Percentiles rank a stretch among this genome's conserved stretches.
These are phyloP conservation scores for Sequoiadendron giganteum DNA, from an alignment of 75 land plant genomes.

Conservation along the genomic window DNA sequence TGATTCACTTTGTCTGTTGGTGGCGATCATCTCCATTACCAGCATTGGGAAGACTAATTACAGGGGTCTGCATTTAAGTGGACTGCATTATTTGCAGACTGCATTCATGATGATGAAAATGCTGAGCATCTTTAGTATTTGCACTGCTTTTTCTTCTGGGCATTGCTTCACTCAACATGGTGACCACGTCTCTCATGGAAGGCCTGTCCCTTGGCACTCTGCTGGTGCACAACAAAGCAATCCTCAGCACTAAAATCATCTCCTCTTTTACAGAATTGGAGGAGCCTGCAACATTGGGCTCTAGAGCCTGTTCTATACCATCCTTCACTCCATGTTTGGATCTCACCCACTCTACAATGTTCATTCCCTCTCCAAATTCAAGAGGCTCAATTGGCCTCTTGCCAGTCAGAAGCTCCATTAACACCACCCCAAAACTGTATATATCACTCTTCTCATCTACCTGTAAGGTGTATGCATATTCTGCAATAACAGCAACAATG, in stretches of 20 bases:
- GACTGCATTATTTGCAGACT: neutral
- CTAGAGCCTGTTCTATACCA: conserved; percentile 48
- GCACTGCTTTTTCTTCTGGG: conserved; percentile 57
- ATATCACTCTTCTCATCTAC: conserved; percentile 81
- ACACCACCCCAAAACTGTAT: conserved; percentile 79
- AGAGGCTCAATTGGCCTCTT: conserved; percentile 42
- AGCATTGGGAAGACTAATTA: neutral
- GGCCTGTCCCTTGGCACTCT: conserved; percentile 83
- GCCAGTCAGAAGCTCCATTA: conserved; percentile 73
- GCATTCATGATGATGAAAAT: neutral
- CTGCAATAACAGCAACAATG: conserved; percentile 18
- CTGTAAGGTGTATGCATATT: conserved; percentile 66
- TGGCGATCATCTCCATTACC: neutral
- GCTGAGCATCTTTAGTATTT: neutral
- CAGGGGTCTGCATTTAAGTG: neutral
- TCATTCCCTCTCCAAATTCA: conserved; percentile 65
- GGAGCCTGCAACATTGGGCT: conserved; percentile 40
- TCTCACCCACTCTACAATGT: conserved; percentile 67
- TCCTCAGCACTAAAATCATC: conserved; percentile 75
- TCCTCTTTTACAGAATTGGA: conserved; percentile 75
- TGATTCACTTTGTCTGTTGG: neutral
- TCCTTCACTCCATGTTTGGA: conserved; percentile 26
- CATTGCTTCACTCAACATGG: conserved; percentile 68
- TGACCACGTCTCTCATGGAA: conserved; percentile 86
- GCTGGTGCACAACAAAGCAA: conserved; percentile 87